Evolutionary conservation across 139 green algal genomes (phyloP).

Genomic region (Edaphochlamys debaryana): DNA sequence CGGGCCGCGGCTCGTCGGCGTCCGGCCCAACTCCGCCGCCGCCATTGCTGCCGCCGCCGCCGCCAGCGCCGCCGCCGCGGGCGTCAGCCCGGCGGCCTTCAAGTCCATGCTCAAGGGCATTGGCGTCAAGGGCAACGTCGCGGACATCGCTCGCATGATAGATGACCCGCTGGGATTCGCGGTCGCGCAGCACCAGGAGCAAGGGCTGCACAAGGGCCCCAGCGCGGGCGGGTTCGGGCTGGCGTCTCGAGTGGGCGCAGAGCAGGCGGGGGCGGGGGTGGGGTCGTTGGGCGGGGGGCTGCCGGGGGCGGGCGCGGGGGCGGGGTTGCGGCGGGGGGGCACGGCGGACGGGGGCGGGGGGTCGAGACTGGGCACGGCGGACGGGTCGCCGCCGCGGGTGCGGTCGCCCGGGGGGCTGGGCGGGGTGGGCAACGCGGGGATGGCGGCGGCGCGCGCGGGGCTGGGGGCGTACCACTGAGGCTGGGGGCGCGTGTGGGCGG

Average conservation of each 20-base stretch:
- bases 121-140: conserved; percentile 3
- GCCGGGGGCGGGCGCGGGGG: too few relatives aligned
- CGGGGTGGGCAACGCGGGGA: not conserved
- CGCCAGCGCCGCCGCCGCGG: not conserved
- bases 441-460: too few relatives aligned
- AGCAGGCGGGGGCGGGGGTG: not conserved
- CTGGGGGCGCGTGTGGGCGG: too few relatives aligned
- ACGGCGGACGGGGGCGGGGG: too few relatives aligned
- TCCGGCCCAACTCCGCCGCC: too few relatives aligned
- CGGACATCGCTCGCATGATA: conserved; percentile 5
- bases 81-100: not conserved
- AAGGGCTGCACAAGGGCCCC: not conserved
- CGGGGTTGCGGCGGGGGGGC: too few relatives aligned
- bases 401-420: not conserved
- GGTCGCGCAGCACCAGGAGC: not conserved
- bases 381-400: too few relatives aligned
- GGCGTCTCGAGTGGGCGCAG: not conserved
- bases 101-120: not conserved
- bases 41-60: not conserved
- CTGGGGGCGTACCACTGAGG: too few relatives aligned
- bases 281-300: not conserved
- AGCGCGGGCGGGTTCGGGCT: not conserved
- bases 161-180: not conserved
- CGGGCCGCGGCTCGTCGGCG: too few relatives aligned
- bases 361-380: not conserved